Percentiles rank a stretch among this genome's conserved stretches.
Evolutionary conservation across 1,284 basidiomycete genomes (phyloP).

Genomic region (Ganoderma boninense): DNA sequence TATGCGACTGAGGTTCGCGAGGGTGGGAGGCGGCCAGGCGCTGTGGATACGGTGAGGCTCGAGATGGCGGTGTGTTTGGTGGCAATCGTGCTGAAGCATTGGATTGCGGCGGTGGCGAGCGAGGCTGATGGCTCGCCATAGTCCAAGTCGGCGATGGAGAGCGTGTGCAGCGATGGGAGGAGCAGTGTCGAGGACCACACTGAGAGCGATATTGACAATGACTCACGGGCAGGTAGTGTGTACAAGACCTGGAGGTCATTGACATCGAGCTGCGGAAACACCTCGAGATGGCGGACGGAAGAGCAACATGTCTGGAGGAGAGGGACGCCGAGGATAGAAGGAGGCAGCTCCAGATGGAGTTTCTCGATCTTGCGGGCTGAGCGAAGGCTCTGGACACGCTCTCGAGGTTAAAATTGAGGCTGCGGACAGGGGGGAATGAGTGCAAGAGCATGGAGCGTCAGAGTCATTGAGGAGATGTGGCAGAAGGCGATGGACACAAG

Average conservation of each 20-base stretch:
- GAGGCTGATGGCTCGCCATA: not conserved
- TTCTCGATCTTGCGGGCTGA: not conserved
- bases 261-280: not conserved
- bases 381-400: not conserved
- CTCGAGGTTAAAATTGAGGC: not conserved
- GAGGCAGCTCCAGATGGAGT: not conserved
- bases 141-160: not conserved
- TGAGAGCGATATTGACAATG: not conserved
- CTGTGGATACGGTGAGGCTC: not conserved
- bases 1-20: too few relatives aligned
- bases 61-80: not conserved
- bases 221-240: not conserved
- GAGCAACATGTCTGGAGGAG: not conserved
- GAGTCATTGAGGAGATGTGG: not conserved
- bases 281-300: not conserved
- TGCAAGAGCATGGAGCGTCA: not conserved
- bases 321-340: not conserved
- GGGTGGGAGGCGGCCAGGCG: not conserved
- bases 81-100: slow-evolving; percentile 5
- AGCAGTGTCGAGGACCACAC: not conserved
- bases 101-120: not conserved
- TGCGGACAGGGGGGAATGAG: slow-evolving; percentile 10
- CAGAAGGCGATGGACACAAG: not conserved
- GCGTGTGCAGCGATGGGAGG: not conserved
- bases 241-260: not conserved